These are phyloP conservation scores for Choanephora cucurbitarum DNA, from an alignment of 371 early-diverging fungal species.

Conservation along the genomic window DNA sequence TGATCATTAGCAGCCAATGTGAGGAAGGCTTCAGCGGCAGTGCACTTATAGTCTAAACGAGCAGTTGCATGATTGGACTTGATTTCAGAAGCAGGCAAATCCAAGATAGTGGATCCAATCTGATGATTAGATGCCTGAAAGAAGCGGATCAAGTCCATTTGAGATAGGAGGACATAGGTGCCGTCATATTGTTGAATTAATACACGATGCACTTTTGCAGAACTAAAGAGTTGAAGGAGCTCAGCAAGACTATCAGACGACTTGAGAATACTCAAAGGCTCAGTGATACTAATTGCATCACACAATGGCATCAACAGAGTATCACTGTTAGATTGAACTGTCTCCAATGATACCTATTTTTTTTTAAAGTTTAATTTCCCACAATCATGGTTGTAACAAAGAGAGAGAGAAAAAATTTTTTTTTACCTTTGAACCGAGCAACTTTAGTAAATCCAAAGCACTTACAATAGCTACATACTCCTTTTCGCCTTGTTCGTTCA, in stretches of 20 bases:
- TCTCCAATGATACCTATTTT: conserved; percentile 31
- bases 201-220: conserved; percentile 52
- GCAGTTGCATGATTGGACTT: conserved; percentile 18
- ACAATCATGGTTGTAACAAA: too few species aligned
- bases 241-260: conserved; percentile 36
- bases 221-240: conserved; percentile 47
- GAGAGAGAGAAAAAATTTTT: conserved; percentile 8
- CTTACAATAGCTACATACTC: conserved; percentile 59
- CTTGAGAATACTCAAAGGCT: conserved; percentile 42
- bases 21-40: conserved; percentile 56
- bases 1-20: conserved; percentile 40
- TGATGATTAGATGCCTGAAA: conserved; percentile 59
- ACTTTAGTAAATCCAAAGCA: conserved; percentile 55
- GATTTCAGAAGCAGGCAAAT: conserved; percentile 38
- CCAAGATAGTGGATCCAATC: conserved; percentile 52
- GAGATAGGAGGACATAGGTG: conserved; percentile 49
- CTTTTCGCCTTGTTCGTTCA: conserved; percentile 25
- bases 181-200: conserved; percentile 44
- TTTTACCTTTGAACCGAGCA: conserved; percentile 44
- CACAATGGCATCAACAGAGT: conserved; percentile 32
- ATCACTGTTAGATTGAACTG: conserved; percentile 16
- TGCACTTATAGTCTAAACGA: conserved; percentile 44
- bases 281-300: conserved; percentile 44
- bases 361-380: conserved; percentile 26
- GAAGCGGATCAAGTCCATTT: conserved; percentile 62